phyloP scores from a whole-genome alignment of 805 yeast species.

The Gaillardinia entomophila region DNA sequence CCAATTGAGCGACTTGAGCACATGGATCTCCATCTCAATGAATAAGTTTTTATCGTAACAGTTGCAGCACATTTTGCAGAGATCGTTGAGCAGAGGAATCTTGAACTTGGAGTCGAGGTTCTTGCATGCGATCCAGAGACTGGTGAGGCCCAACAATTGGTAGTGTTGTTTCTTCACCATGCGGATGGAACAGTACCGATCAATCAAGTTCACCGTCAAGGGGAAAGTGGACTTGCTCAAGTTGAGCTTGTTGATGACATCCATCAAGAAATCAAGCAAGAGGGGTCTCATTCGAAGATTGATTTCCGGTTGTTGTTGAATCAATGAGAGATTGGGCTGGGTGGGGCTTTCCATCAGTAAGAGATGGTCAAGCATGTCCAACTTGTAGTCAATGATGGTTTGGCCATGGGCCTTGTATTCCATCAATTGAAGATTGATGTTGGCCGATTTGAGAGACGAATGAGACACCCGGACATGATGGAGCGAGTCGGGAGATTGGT shows the following conservation, averaged over 20 bases:
- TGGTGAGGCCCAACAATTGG: conserved; percentile 39
- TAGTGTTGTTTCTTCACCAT: conserved; percentile 42
- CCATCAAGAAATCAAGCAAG: conserved; percentile 39
- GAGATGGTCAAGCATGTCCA: conserved; percentile 36
- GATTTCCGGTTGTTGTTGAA: conserved; percentile 43
- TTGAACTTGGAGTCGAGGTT: conserved; percentile 51
- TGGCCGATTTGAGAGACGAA: conserved; percentile 30
- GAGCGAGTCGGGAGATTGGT: background rate
- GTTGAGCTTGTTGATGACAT: conserved; percentile 35
- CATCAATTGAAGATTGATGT: conserved; percentile 38
- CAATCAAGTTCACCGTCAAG: conserved; percentile 39
- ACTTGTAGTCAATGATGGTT: conserved; percentile 40
- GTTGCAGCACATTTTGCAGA: conserved; percentile 52
- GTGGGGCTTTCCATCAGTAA: conserved; percentile 15
- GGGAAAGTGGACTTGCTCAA: conserved; percentile 38
- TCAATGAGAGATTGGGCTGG: conserved; percentile 19
- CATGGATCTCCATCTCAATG: conserved; percentile 63
- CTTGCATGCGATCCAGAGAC: conserved; percentile 40
- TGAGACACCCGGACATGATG: conserved; percentile 21
- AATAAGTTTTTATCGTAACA: conserved; percentile 52
- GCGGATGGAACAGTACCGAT: conserved; percentile 39
- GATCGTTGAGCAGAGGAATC: conserved; percentile 47
- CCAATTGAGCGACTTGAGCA: conserved; percentile 62
- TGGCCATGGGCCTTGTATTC: conserved; percentile 43
- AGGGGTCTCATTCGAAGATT: conserved; percentile 39